A percentile compares a stretch with the other conserved stretches of the same genome.
Conservation (phyloP, 2,329 filamentous ascomycete genomes). For the Cladosporium sp. region DNA sequence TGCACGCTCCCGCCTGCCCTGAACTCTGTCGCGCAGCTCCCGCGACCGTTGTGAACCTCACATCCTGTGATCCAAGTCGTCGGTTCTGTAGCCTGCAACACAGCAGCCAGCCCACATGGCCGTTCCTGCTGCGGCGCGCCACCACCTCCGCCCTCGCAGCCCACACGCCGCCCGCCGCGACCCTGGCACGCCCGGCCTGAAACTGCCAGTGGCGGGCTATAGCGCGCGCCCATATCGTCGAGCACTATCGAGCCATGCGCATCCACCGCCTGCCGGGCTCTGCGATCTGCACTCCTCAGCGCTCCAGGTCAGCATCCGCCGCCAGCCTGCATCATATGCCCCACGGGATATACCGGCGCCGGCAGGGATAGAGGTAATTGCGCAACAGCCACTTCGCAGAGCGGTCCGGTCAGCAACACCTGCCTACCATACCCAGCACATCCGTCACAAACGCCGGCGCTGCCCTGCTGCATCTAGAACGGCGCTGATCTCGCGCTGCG, state of each 20-base stretch:
- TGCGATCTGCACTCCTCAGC: background rate
- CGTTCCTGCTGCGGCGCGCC: background rate
- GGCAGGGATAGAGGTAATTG: conserved; percentile 3
- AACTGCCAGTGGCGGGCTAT: background rate
- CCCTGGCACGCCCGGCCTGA: too few relatives aligned
- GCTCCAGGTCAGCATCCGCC: background rate
- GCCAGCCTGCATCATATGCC: conserved; percentile 3
- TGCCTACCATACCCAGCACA: background rate
- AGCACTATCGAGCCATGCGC: background rate
- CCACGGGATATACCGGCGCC: conserved; percentile 3
- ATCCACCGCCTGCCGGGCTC: background rate
- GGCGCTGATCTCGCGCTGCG: background rate
- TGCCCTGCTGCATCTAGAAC: conserved; percentile 8
- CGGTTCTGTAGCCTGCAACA: conserved; percentile 6
- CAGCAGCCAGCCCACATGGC: conserved; percentile 8
- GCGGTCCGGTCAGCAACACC: background rate
- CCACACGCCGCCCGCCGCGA: too few relatives aligned
- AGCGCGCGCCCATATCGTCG: background rate
- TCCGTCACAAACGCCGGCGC: background rate
- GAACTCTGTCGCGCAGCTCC: conserved; percentile 7
- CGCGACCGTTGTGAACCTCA: conserved; percentile 9
- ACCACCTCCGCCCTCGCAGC: background rate
- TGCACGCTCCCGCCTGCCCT: conserved; percentile 11
- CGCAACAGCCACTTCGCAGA: conserved; percentile 6
- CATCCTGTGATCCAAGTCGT: conserved; percentile 10